A percentile compares a stretch with the other conserved stretches of the same genome.
Evolutionary conservation across 352 stramenopile genomes (phyloP).

Genomic region (Globisporangium spinosum): DNA sequence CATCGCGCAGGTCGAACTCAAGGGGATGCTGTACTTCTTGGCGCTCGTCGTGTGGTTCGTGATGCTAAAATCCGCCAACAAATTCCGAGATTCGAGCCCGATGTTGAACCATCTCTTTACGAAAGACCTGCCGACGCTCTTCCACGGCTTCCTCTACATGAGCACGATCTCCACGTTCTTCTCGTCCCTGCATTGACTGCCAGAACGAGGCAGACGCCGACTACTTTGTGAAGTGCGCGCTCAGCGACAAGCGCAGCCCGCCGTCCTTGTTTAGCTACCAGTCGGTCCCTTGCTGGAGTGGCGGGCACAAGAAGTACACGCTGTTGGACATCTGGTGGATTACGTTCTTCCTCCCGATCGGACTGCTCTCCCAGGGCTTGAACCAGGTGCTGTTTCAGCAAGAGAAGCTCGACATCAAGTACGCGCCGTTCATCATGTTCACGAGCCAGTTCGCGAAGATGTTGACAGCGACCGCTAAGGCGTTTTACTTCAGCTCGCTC

Average conservation of each 20-base stretch:
- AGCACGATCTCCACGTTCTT: constrained; percentile 58
- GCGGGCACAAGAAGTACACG: constrained; percentile 36
- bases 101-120: constrained; percentile 49
- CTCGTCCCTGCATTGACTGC: constrained; percentile 52
- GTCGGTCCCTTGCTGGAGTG: constrained; percentile 40
- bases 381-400: constrained; percentile 62
- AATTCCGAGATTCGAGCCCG: constrained; percentile 55
- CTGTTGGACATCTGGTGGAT: constrained; percentile 55
- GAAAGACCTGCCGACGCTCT: constrained; percentile 47
- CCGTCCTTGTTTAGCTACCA: constrained; percentile 47
- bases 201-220: constrained; percentile 8
- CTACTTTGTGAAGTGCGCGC: constrained; percentile 10
- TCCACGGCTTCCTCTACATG: constrained; percentile 59
- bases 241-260: not conserved
- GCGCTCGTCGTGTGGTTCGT: constrained; percentile 41
- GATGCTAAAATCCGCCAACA: constrained; percentile 65
- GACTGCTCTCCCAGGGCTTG: constrained; percentile 54
- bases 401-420: constrained; percentile 61
- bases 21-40: constrained; percentile 27
- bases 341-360: constrained; percentile 58
- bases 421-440: constrained; percentile 46
- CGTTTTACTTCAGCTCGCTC: constrained; percentile 45
- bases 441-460: constrained; percentile 55
- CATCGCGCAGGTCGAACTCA: constrained; percentile 36
- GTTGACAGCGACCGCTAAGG: constrained; percentile 30